Evolutionary conservation across 495 filamentous ascomycete species (phyloP), one percentile per base, ranked within the genome.

Genomic region (Penicillium longicatenatum): DNA sequence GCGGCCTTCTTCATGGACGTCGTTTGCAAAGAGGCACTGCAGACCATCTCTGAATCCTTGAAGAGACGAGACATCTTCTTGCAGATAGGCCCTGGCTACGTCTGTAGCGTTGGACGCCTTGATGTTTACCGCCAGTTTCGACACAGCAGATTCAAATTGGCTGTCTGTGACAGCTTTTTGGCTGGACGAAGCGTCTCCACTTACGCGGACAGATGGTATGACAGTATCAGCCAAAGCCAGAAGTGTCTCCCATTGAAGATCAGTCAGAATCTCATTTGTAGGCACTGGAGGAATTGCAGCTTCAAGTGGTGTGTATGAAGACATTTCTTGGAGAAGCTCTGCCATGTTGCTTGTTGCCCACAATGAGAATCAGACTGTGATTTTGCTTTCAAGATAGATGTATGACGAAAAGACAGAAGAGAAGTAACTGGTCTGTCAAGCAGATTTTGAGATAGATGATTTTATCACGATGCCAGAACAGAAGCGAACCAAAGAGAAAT

Each of bases 221-320:
- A 85, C 64, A 0, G 81, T 75, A 60, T 86, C 82, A 26, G 79
- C 78, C 7, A 86, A 68, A 0, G 82, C 73, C 59, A 85, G 68
- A 2, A 86, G 69, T 0, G 76, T 84, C 2, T 60, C 73, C 84
- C 84, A 86, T 75, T 86, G 83, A 2, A 70, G 31, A 17, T 75
- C 70, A 0, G 72, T 76, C 55, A 83, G 81, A 55, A 77, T 66
- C 12, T 14, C 11, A 26, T 6, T 10, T 16, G 21, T 29, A 26
- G 19, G 20, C 31, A 35, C 31, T 35, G 31, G 31, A 4, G 31
- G 31, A 10, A 35, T 10, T 35, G 31, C 10, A 4, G 31, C 31
- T 35, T 35, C 31, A 1, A 35, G 31, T 35, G 31, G 31, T 14
- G 12, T 35, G 31, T 35, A 35, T 1, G 31, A 35, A 35, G 31